phyloP scores from a whole-genome alignment of 148 eudicot genomes.

The Polygonum aviculare region DNA sequence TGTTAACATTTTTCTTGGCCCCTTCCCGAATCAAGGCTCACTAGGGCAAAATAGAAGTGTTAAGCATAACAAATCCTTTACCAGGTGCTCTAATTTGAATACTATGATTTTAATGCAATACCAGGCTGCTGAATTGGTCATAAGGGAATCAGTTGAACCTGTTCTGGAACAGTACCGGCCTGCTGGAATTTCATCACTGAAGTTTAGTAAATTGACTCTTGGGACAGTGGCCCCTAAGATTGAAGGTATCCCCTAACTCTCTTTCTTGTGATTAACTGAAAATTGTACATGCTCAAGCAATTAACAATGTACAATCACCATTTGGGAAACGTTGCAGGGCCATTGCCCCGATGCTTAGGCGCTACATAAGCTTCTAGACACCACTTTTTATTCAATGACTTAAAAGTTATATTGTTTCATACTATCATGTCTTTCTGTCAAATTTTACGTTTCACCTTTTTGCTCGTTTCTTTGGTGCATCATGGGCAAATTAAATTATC shows the following conservation, averaged over 20 bases:
- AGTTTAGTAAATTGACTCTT: slow-evolving; percentile 87
- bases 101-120: slow-evolving; percentile 1
- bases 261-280: background rate
- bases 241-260: slow-evolving; percentile 47
- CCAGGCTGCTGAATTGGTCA: slow-evolving; percentile 80
- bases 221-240: slow-evolving; percentile 97
- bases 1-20: background rate
- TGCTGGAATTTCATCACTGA: slow-evolving; percentile 77
- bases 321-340: no score
- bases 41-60: no score
- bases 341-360: no score
- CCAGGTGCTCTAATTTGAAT: background rate
- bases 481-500: background rate
- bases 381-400: background rate
- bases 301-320: no score
- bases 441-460: background rate
- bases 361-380: no score
- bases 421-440: background rate
- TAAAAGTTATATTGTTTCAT: background rate
- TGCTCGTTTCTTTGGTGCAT: background rate
- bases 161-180: slow-evolving; percentile 91
- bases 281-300: no score
- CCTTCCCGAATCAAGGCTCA: no score
- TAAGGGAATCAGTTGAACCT: slow-evolving; percentile 94
- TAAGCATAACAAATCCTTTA: background rate